These are phyloP conservation scores for Ramularia endophylla DNA, from an alignment of 2,329 filamentous ascomycete species.

Conservation along the genomic window DNA sequence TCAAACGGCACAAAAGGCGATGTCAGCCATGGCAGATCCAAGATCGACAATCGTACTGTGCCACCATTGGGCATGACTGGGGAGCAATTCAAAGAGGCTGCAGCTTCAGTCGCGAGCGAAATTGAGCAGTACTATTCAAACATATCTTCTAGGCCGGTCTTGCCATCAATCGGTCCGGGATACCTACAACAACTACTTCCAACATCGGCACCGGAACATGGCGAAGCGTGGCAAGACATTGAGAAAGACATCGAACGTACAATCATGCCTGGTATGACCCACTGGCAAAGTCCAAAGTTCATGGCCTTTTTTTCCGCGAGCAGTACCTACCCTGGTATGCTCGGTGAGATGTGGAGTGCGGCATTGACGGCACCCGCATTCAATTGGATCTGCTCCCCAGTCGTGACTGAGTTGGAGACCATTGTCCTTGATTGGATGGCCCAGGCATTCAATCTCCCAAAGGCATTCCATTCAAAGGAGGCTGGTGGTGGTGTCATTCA, in stretches of 20 bases:
- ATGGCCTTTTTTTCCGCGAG: slow-evolving; percentile 91
- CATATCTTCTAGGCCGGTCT: slow-evolving; percentile 62
- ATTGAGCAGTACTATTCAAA: slow-evolving; percentile 81
- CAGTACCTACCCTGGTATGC: slow-evolving; percentile 74
- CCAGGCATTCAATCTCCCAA: slow-evolving; percentile 65
- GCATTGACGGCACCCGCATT: slow-evolving; percentile 88
- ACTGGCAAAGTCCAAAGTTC: slow-evolving; percentile 93
- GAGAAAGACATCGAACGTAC: slow-evolving; percentile 76
- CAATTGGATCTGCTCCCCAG: slow-evolving; percentile 94
- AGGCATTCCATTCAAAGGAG: slow-evolving; percentile 66
- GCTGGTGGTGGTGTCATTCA: slow-evolving; percentile 91
- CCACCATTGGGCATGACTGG: slow-evolving; percentile 61
- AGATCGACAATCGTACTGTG: slow-evolving; percentile 22
- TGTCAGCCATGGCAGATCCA: slow-evolving; percentile 5
- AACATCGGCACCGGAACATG: slow-evolving; percentile 54
- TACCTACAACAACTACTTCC: slow-evolving; percentile 81
- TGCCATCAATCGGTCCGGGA: slow-evolving; percentile 74
- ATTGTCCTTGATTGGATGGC: slow-evolving; percentile 90
- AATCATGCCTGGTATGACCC: slow-evolving; percentile 87
- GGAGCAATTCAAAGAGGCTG: slow-evolving; percentile 69
- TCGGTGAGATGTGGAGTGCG: slow-evolving; percentile 87
- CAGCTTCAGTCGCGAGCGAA: slow-evolving; percentile 72
- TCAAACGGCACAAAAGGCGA: slow-evolving; percentile 6
- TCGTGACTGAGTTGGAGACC: slow-evolving; percentile 88
- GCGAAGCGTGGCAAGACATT: slow-evolving; percentile 71